A percentile compares a stretch with the other conserved stretches of the same genome.
phyloP scores from a whole-genome alignment of 768 basidiomycete genomes.

The Suillus brevipes region DNA sequence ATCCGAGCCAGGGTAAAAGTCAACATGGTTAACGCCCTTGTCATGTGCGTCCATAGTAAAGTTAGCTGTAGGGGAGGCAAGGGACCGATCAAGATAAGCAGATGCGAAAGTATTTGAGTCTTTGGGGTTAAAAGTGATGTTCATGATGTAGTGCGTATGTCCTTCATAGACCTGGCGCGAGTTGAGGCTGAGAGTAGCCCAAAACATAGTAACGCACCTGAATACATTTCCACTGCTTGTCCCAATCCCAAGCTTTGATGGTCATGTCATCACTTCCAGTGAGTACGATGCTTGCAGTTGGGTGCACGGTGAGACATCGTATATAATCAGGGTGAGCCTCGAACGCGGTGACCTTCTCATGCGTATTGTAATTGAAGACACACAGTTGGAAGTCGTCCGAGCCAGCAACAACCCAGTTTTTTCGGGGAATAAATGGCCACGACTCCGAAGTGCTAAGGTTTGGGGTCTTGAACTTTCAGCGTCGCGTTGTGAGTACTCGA shows the following conservation, averaged over 20 bases:
- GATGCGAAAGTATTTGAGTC: constrained; percentile 97
- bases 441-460: no score
- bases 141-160: constrained; percentile 99
- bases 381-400: constrained; percentile 91
- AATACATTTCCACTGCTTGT: constrained; percentile 96
- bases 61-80: constrained; percentile 81
- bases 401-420: constrained; percentile 95
- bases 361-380: constrained; percentile 98
- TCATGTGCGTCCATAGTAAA: constrained; percentile 98
- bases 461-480: no score
- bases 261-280: constrained; percentile 99
- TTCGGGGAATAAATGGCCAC: constrained; percentile 93
- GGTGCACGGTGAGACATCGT: constrained; percentile 93
- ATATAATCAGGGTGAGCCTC: constrained; percentile 99
- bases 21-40: constrained; percentile 98
- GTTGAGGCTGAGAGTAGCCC: neutral
- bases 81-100: constrained; percentile 97
- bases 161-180: constrained; percentile 84
- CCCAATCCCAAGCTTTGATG: constrained; percentile 99
- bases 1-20: constrained; percentile 97
- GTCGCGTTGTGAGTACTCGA: no score
- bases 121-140: constrained; percentile 95
- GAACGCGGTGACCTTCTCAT: constrained; percentile 91
- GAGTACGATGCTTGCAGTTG: constrained; percentile 85
- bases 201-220: constrained; percentile 56